These are phyloP conservation scores for Takakia lepidozioides DNA, from an alignment of 225 moss, liverwort and hornwort species.

Conservation along the genomic window DNA sequence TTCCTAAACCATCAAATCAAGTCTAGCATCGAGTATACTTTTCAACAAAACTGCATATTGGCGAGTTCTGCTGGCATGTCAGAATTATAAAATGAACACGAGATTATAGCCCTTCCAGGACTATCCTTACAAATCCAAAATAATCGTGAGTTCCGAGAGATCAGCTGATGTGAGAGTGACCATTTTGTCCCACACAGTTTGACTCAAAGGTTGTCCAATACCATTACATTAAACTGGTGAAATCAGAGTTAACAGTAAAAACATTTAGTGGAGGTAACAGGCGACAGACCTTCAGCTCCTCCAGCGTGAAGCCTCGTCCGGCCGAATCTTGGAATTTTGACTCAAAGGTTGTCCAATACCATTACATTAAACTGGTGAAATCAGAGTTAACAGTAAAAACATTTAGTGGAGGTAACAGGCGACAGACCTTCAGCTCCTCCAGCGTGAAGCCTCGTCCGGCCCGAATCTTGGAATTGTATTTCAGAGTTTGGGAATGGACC, in stretches of 20 bases:
- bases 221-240: background rate
- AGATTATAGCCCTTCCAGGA: background rate
- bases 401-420: background rate
- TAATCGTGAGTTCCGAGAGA: too few species aligned
- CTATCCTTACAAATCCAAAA: too few species aligned
- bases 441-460: slow-evolving; percentile 79
- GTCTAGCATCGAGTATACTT: too few species aligned
- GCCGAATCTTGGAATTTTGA: slow-evolving; percentile 66
- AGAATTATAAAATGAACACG: background rate
- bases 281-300: slow-evolving; percentile 67
- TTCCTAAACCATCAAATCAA: background rate
- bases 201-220: too few species aligned
- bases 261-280: background rate
- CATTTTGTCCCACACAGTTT: background rate
- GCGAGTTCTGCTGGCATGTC: too few species aligned
- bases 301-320: slow-evolving; percentile 78
- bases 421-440: slow-evolving; percentile 75
- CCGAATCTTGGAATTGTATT: slow-evolving; percentile 71
- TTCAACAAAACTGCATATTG: too few species aligned
- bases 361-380: background rate
- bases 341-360: too few species aligned
- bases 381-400: background rate
- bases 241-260: background rate
- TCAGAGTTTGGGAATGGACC: slow-evolving; percentile 72
- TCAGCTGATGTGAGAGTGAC: too few species aligned